Evolutionary conservation across 257 asterid genomes (phyloP).

Genomic region (Paraleonurus japonicus): DNA sequence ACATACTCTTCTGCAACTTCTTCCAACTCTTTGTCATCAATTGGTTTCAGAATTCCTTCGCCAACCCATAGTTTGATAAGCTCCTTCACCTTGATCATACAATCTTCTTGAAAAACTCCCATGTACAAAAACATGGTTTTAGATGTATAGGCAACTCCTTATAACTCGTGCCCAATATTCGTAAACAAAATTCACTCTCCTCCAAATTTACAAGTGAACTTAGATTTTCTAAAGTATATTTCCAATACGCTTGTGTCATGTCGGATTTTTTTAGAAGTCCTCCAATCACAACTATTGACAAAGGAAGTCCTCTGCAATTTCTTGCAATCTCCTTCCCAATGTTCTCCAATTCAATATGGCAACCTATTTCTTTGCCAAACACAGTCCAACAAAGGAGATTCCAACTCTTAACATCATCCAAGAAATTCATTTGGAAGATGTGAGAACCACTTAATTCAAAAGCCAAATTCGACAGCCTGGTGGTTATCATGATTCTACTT

Average conservation of each 20-base stretch:
- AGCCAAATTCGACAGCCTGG: neutral
- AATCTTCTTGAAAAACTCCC: neutral
- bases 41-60: neutral
- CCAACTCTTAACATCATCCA: constrained; percentile 15
- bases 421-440: neutral
- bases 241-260: neutral
- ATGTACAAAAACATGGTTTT: neutral
- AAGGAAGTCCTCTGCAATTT: constrained; percentile 17
- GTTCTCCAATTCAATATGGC: neutral
- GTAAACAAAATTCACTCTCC: neutral
- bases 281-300: neutral
- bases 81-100: fast-evolving
- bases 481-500: neutral
- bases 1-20: neutral
- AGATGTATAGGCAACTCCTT: neutral
- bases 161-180: neutral
- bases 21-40: neutral
- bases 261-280: neutral
- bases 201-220: neutral
- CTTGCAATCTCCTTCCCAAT: neutral
- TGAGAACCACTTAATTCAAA: neutral
- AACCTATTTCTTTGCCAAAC: neutral
- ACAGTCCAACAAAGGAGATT: neutral
- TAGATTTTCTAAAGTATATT: neutral
- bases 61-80: neutral